Evolutionary conservation across 148 eudicot genomes (phyloP), one percentile per base, ranked within the genome.

Genomic region (Rhododendron kiyosumense): DNA sequence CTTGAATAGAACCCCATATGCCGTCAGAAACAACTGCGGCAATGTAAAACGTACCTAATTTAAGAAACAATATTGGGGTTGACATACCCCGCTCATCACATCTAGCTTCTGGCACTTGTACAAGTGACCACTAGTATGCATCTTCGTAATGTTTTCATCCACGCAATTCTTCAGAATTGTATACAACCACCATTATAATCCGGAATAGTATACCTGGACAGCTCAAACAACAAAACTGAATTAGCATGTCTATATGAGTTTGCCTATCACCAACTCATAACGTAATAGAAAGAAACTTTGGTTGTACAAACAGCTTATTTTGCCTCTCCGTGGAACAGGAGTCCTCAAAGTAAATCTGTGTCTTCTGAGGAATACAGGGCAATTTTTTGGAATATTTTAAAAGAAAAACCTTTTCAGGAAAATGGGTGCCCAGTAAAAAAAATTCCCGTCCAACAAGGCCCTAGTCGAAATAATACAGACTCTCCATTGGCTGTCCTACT

Each of bases 171-270:
- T n/a, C 81, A 24, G n/a, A n/a, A 63, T n/a, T 2, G 69, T 28
- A 46, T 46, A 14, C 46, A 43, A 4, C 78, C 41, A 30, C 73
- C 22, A 61, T 83, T 24, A 83, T 7, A 78, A 78, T 34, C 88
- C 85, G 48, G 26, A 78, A 48, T 63, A 61, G 82, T 86, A 78
- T 34, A 86, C 88, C 88, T 86, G 78, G 36, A 5, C 30, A 22
- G 59, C 65, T 73, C 36, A 51, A 49, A 86, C 24, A 76, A 8
- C 32, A 85, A 43, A 22, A 79, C 51, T 79, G 51, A 34, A 78
- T 78, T 57, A 79, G 36, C 36, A 22, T 36, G 22, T 34, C 24
- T 81, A n/a, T 43, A 81, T 11, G 13, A 69, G 36, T 26, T 69
- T 13, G 61, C 18, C n/a, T 2, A 22, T 41, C 14, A 20, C 79